Evolutionary conservation across 257 asterid genomes (phyloP), one percentile per base, ranked within the genome.

Genomic region (Ophiorrhiza pumila): DNA sequence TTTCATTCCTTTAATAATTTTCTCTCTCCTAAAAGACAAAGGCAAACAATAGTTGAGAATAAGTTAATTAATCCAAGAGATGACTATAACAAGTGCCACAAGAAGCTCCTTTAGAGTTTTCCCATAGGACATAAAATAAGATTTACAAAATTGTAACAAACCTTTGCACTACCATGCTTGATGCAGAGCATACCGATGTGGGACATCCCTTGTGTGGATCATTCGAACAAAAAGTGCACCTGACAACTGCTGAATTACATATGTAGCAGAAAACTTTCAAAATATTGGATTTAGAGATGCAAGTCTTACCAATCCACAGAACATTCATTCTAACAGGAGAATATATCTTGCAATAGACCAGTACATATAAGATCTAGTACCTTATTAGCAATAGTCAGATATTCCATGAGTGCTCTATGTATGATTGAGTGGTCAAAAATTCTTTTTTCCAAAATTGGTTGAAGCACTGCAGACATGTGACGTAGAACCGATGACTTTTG

Each of bases 131-230:
- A 67, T 69, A 52, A 62, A 75, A 29, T 70, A 17, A 71, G 52
- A 8, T 11, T 37, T 17, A 31, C 27, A 45, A 50, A 32, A 34
- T 74, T 31, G 46, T 18, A 50, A 47, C 76, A 74, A 71, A 91
- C 99, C 98, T 94, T 94, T 35, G 99, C 97, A 74, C 85, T 90
- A 63, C 99, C 97, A 81, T 94, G 91, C 81, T 83, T 94, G 81
- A 94, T 59, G 79, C 97, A 94, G 68, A 91, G 95, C 60, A 86
- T 77, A 47, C 81, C 98, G 65, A 91, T 81, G 78, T 88, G 84
- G 71, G 92, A 88, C 98, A 76, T 94, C 99, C 80, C 85, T 91
- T n/a, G 95, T 90, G 86, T 89, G 91, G 60, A 94, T 84, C 90
- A 87, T 83, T 63, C 96, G 93, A 80, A 87, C 87, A 67, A 94